A percentile compares a stretch with the other conserved stretches of the same genome.
phyloP scores from a whole-genome alignment of 805 yeast genomes.

The Barnettozyma sp. region DNA sequence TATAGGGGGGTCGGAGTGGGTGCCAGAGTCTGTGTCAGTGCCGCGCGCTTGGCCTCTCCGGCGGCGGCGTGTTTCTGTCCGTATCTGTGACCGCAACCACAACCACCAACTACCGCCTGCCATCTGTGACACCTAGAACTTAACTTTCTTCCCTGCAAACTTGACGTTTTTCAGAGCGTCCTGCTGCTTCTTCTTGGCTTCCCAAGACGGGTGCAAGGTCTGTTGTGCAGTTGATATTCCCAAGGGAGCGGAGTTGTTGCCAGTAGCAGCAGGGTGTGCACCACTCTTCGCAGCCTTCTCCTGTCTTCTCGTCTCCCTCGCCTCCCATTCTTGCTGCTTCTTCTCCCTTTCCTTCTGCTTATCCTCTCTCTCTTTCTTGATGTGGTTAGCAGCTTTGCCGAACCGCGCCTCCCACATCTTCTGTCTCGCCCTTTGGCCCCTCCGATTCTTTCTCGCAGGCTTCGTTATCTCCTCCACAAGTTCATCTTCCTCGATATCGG shows the following conservation, averaged over 20 bases:
- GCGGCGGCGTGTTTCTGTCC: too few species aligned
- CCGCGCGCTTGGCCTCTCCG: too few species aligned
- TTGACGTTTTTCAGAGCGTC: slow-evolving; percentile 56
- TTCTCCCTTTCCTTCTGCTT: slow-evolving; percentile 48
- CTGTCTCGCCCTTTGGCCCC: slow-evolving; percentile 97
- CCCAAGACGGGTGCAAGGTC: slow-evolving; percentile 93
- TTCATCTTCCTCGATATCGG: slow-evolving; percentile 52
- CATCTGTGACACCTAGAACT: slow-evolving; percentile 33
- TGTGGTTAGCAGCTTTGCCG: slow-evolving; percentile 79
- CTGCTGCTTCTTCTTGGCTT: slow-evolving; percentile 73
- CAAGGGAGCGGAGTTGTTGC: slow-evolving; percentile 34
- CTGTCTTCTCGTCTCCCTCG: slow-evolving; percentile 61
- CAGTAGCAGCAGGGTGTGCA: slow-evolving; percentile 33
- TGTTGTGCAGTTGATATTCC: slow-evolving; percentile 26
- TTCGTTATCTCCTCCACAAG: slow-evolving; percentile 47
- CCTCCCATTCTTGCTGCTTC: slow-evolving; percentile 62
- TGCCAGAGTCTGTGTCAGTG: too few species aligned
- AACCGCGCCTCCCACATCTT: slow-evolving; percentile 92
- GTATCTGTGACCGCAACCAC: neutral
- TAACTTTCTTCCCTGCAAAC: slow-evolving; percentile 80
- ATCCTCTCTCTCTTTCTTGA: slow-evolving; percentile 56
- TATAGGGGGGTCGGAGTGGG: too few species aligned
- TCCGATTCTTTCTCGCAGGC: slow-evolving; percentile 68
- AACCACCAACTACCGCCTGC: too few species aligned
- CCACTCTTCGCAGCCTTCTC: slow-evolving; percentile 38